phyloP scores from a whole-genome alignment of 2,329 filamentous ascomycete genomes.

The Ascochyta koolunga region DNA sequence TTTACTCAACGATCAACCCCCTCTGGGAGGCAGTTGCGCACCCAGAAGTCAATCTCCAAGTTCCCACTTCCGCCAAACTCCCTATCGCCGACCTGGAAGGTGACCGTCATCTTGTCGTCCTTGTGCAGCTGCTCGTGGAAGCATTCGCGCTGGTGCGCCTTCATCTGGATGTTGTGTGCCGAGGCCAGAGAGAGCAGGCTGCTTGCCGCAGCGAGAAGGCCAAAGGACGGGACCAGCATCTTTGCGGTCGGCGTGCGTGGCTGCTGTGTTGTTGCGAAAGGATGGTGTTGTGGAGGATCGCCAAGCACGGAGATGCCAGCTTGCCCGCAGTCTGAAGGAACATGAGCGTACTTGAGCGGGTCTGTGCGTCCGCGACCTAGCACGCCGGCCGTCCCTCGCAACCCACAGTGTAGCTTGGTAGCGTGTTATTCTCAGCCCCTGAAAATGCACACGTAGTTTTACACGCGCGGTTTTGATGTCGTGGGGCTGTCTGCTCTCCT shows the following conservation, averaged over 20 bases:
- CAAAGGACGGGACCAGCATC: constrained; percentile 47
- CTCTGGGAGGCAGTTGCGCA: constrained; percentile 51
- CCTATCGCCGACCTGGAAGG: constrained; percentile 95
- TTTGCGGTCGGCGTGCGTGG: constrained; percentile 19
- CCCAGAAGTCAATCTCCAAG: constrained; percentile 97
- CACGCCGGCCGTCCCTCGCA: neutral
- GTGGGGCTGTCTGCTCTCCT: too few relatives aligned
- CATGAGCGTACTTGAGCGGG: neutral
- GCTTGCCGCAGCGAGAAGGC: constrained; percentile 54
- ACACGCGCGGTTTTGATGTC: too few relatives aligned
- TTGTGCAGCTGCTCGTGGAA: constrained; percentile 92
- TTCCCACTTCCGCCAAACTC: constrained; percentile 96
- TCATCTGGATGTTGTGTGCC: constrained; percentile 95
- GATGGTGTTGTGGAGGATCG: constrained; percentile 7
- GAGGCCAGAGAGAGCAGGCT: constrained; percentile 67
- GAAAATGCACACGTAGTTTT: too few relatives aligned
- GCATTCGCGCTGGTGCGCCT: constrained; percentile 92
- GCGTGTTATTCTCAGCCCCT: too few relatives aligned
- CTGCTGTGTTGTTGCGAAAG: constrained; percentile 19
- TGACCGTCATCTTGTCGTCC: constrained; percentile 98
- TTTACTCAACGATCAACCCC: too few relatives aligned
- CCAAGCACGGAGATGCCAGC: constrained; percentile 39
- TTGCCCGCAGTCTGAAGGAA: constrained; percentile 36
- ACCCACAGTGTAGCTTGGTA: neutral
- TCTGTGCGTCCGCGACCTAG: neutral